Evolutionary conservation across 1,139 yeast genomes (phyloP), one percentile per base, ranked within the genome.

Genomic region (Lodderomyces parapsilosis): DNA sequence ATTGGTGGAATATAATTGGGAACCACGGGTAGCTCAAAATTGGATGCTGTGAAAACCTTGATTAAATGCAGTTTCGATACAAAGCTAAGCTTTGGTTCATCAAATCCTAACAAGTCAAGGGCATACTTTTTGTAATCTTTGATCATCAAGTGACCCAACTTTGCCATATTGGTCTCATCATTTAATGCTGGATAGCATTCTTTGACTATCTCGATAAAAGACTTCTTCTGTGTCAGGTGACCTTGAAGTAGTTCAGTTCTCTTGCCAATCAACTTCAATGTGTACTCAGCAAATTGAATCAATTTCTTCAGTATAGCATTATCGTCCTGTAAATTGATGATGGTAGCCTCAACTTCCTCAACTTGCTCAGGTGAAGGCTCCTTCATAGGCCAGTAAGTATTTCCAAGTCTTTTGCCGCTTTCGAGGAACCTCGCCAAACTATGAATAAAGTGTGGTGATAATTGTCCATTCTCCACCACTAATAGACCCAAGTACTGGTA

Each of bases 401-500:
- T 33, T 10, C 11, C 11, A 14, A 8, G 17, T 33, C 5, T 11
- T 2, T 19, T 18, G 15, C 10, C 4, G 3, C 17, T 15, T 22
- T 36, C 15, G 6, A 20, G 13, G 18, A 31, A 20, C 8, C 31
- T 10, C 6, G 14, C 20, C 14, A 44, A 20, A 24, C 42, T 41
- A 11, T 22, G 23, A 10, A 44, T 19, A 27, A 40, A 39, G 11
- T 37, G 19, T 10, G 17, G n/a, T 36, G 47, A 38, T n/a, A 44
- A 20, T 11, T 18, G 14, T 19, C 42, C 40, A 38, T 44, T 44
- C 8, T 28, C 15, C 14, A 44, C 36, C 10, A 20, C 25, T 25
- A 22, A 20, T 19, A 14, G 11, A 8, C 49, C 49, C 33, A 46
- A 30, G 23, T 41, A 46, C 23, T 46, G 49, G 20, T 36, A 35